Evolutionary conservation across 257 asterid genomes (phyloP).

Genomic region (Salvia splendens): DNA sequence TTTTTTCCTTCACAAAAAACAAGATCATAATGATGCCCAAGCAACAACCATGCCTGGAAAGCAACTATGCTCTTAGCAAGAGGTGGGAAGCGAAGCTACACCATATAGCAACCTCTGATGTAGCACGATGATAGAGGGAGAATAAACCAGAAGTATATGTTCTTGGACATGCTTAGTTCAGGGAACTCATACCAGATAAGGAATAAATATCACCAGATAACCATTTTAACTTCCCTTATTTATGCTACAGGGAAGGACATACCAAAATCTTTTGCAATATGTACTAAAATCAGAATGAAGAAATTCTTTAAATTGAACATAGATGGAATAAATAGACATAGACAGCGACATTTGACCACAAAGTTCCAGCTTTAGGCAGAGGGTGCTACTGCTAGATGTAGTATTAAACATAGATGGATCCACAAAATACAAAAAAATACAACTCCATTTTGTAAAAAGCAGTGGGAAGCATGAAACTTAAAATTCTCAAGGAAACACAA

Average conservation of each 20-base stretch:
- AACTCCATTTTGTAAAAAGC: not conserved
- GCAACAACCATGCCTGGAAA: conserved; percentile 50
- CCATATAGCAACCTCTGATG: conserved; percentile 26
- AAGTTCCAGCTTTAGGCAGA: too few species aligned
- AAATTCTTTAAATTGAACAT: not conserved
- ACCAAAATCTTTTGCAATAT: not conserved
- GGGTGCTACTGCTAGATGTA: not conserved
- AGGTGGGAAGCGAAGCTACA: conserved; percentile 38
- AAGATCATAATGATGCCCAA: conserved; percentile 54
- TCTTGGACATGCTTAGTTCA: not conserved
- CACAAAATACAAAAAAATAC: not conserved
- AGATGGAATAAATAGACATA: too few species aligned
- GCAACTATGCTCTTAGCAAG: conserved; percentile 37
- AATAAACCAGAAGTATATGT: not conserved
- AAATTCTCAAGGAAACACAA: not conserved
- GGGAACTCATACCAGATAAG: not conserved
- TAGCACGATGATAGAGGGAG: conserved; percentile 9
- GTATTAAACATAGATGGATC: not conserved
- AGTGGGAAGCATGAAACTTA: not conserved
- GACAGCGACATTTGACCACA: too few species aligned
- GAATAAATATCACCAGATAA: not conserved
- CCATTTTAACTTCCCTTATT: not conserved
- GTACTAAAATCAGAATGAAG: not conserved
- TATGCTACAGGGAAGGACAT: not conserved
- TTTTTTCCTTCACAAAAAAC: conserved; percentile 60